Percentiles rank a stretch among this genome's conserved stretches.
Evolutionary conservation across 2,329 filamentous ascomycete genomes (phyloP).

Genomic region (Hymenoscyphus fructigenus): DNA sequence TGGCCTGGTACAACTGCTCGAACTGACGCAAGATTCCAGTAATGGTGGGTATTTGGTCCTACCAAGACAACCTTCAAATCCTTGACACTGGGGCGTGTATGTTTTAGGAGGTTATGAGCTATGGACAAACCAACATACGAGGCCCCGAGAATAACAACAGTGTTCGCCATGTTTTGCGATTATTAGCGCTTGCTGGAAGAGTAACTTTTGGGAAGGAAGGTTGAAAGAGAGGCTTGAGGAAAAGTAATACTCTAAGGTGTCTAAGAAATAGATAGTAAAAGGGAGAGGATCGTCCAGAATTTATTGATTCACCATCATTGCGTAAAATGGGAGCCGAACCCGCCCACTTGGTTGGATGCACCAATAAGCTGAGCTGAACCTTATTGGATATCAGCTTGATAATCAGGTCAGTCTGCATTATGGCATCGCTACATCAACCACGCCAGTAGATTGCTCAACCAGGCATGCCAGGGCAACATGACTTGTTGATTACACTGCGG

Average conservation of each 20-base stretch:
- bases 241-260: not conserved
- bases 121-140: constrained; percentile 52
- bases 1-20: constrained; percentile 8
- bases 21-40: constrained; percentile 47
- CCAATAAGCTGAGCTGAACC: not conserved
- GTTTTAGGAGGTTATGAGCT: constrained; percentile 43
- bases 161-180: constrained; percentile 28
- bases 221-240: not conserved
- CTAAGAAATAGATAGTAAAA: not conserved
- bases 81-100: not conserved
- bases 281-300: not conserved
- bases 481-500: not conserved
- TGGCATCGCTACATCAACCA: not conserved
- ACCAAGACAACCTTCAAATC: constrained; percentile 40
- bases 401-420: not conserved
- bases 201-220: not conserved
- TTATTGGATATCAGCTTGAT: not conserved
- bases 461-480: not conserved
- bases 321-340: not conserved
- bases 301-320: constrained; percentile 26
- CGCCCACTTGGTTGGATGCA: not conserved
- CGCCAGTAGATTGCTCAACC: not conserved
- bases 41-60: constrained; percentile 49
- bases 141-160: constrained; percentile 53
- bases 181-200: not conserved